Base-by-base conservation (phyloP, 139 green algal genomes). In the Astrephomene gubernaculifera region DNA sequence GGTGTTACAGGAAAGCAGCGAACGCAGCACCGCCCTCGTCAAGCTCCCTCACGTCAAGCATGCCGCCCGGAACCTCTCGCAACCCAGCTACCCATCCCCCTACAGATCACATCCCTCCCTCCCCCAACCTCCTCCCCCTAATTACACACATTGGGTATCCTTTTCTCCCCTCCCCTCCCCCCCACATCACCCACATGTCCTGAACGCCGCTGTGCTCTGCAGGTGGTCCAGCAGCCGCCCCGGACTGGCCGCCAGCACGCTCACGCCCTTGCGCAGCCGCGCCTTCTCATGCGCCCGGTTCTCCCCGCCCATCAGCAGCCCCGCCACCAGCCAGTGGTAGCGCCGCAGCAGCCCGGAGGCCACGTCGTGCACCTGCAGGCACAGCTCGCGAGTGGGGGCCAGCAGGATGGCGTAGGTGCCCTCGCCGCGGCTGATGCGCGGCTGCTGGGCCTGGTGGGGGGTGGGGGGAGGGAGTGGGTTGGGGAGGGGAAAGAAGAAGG, bases 171-270 rank as follows among this genome's bases (percentile, higher is more conserved):
- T 2, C 36, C 36, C 27, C 67, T 25, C 83, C 68, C 2, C 49
- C 73, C 39, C n/a, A 22, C 36, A 27, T 53, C 21, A 10, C 49
- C 64, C 74, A 90, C 87, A 71, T 2, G 87, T 91, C 3, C 49
- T 72, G 85, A 98, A 97, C 21, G 91, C 84, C 22, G 81, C 54
- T 0, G 97, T 99, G 87, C 95, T 96, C 60, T 91, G 25, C 79
- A 99, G 90, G 85, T 99, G 97, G 93, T 99, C 97, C 83, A 99
- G 90, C 71, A 99, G 91, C 14, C 97, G 81, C 2, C 96, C 96
- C 1, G 96, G 96, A 0, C 95, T 98, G 52, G 94, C 95, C 71
- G 96, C 93, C 70, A 99, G 80, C 31, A 98, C 67, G 29, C 87
- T 96, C 31, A 99, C 87, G 14, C 97, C 97, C 88, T 96, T 97